Base-by-base conservation (phyloP, 1,284 basidiomycete genomes). In the Fomes fomentarius region DNA sequence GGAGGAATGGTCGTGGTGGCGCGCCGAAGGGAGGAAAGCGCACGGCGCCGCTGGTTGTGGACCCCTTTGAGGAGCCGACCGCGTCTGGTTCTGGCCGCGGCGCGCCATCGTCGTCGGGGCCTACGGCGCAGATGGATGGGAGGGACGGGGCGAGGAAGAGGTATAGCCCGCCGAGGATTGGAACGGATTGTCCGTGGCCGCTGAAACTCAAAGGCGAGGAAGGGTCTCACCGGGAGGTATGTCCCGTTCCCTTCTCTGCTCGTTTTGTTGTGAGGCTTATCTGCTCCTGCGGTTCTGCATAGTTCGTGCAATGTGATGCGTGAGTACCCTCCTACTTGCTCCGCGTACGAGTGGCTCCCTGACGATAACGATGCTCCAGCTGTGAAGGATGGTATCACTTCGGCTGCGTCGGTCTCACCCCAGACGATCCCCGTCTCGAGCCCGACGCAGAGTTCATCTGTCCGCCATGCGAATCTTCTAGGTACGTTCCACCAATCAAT, bases 361-460 rank as follows among this genome's bases (percentile, higher is more conserved):
- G 38, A 40, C 8, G 38, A 11, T 14, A 10, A 9, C 22, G 3
- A 24, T 40, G 28, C 25, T 34, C 15, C 21, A 61, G 59, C n/a
- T 61, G 59, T 30, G 50, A 61, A 25, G 56, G 47, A 6, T 61
- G 59, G 59, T 61, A 61, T n/a, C 59, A 61, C 35, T 61, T 58
- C 11, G 59, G 56, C 3, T 61, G 59, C 35, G 59, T 61, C 33
- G 59, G 59, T 5, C 31, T 61, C 19, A 8, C n/a, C 11, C 31
- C 22, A 5, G 54, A 41, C 28, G 59, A 61, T 35, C 51, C 56
- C 1, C 54, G 59, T 6, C 48, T 58, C 1, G 56, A 61, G 11
- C 56, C 56, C 0, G 50, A 58, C 15, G 56, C 50, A 3, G 40
- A 52, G 24, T 61, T 56, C 40, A 3, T 54, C 11, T 61, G 59